Percentiles rank a stretch among this genome's conserved stretches.
Evolutionary conservation across 2,329 filamentous ascomycete genomes (phyloP).

Genomic region (Colletotrichum viniferum): DNA sequence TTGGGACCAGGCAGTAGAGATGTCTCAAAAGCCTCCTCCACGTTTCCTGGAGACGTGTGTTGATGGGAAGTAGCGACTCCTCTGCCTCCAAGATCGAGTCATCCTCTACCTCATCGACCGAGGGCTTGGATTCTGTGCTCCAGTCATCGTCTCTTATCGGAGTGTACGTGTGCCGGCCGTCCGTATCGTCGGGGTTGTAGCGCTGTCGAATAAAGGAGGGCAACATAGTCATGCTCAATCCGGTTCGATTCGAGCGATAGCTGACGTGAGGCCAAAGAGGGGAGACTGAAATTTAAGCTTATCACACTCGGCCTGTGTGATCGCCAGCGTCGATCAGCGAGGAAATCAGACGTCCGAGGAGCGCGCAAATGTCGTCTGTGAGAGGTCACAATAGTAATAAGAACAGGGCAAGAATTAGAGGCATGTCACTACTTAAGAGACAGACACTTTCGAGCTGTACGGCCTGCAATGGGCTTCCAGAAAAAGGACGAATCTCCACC

Average conservation of each 20-base stretch:
- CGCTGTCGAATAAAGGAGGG: background rate
- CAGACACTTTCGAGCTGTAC: background rate
- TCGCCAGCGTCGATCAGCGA: background rate
- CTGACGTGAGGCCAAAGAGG: background rate
- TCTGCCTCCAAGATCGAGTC: background rate
- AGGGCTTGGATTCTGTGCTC: background rate
- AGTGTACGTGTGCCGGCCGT: background rate
- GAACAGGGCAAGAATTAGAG: background rate
- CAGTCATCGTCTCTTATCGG: background rate
- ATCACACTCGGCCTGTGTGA: background rate
- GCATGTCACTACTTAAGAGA: background rate
- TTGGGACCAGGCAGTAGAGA: background rate
- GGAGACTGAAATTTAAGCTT: background rate
- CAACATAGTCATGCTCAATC: background rate
- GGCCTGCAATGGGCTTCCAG: background rate
- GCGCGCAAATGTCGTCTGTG: background rate
- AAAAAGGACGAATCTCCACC: background rate
- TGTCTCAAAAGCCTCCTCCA: background rate
- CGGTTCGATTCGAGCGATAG: background rate
- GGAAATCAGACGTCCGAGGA: background rate
- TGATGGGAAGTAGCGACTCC: background rate
- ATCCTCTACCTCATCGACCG: background rate
- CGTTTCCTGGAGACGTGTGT: background rate
- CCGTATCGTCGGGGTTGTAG: background rate
- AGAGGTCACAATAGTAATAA: fast-evolving